Percentiles rank a stretch among this genome's conserved stretches.
phyloP scores from a whole-genome alignment of 2,329 filamentous ascomycete genomes.

The Talaromyces sp. region DNA sequence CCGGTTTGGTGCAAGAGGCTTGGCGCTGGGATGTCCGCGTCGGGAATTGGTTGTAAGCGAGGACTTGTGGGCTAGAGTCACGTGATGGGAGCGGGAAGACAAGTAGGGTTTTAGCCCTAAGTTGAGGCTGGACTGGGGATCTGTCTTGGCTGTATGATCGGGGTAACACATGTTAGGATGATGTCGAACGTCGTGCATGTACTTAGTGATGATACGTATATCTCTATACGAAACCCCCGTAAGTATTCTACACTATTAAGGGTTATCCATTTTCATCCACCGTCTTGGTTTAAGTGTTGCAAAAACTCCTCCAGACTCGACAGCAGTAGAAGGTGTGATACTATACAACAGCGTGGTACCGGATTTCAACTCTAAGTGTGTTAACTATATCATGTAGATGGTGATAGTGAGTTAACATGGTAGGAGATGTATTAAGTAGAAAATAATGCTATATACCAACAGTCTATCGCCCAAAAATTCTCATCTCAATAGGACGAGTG shows the following conservation, averaged over 20 bases:
- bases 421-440: background rate
- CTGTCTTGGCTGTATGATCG: background rate
- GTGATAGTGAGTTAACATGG: too few relatives aligned
- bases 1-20: constrained; percentile 1
- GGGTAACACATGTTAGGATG: background rate
- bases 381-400: too few relatives aligned
- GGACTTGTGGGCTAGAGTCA: background rate
- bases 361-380: too few relatives aligned
- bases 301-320: too few relatives aligned
- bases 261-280: too few relatives aligned
- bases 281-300: too few relatives aligned
- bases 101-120: constrained; percentile 4
- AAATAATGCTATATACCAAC: background rate
- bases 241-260: too few relatives aligned
- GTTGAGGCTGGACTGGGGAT: background rate
- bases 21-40: background rate
- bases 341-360: too few relatives aligned
- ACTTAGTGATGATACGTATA: too few relatives aligned
- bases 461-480: constrained; percentile 39
- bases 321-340: too few relatives aligned
- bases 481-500: constrained; percentile 51
- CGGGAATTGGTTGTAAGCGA: constrained; percentile 7
- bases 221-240: too few relatives aligned
- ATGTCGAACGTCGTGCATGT: background rate
- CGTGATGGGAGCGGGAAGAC: background rate